Conservation (phyloP, 768 basidiomycete species). For the button mushroom (Agaricus bisporus) region DNA sequence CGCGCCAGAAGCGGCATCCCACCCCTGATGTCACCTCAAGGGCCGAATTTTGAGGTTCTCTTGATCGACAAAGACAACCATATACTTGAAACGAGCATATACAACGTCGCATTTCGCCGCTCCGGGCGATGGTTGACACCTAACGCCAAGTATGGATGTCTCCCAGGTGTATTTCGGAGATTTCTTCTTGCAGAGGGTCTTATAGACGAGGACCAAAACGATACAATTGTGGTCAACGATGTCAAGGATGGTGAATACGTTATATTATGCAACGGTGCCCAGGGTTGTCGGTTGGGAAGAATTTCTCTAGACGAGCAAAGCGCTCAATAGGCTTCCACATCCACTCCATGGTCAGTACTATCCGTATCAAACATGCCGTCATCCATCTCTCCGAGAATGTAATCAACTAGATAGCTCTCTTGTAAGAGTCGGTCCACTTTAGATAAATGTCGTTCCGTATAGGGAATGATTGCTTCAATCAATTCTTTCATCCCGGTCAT, state of each 20-base stretch:
- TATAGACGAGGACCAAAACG: constrained; percentile 44
- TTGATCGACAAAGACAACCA: constrained; percentile 46
- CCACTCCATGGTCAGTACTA: constrained; percentile 39
- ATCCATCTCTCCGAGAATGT: constrained; percentile 83
- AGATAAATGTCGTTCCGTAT: constrained; percentile 88
- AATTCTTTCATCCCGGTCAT: constrained; percentile 58
- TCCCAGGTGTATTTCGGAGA: constrained; percentile 65
- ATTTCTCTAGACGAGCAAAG: constrained; percentile 18
- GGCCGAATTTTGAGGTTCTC: constrained; percentile 48
- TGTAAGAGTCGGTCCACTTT: constrained; percentile 84
- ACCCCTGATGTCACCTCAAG: constrained; percentile 21
- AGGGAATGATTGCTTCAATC: constrained; percentile 83
- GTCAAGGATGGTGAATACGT: constrained; percentile 56
- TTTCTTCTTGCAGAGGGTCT: constrained; percentile 59
- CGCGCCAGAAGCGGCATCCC: constrained; percentile 49
- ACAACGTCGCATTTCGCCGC: constrained; percentile 66
- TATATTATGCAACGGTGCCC: constrained; percentile 67
- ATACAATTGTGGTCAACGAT: constrained; percentile 33
- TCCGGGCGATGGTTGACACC: constrained; percentile 62
- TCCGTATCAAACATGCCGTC: constrained; percentile 58
- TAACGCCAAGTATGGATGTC: constrained; percentile 50
- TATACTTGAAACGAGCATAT: constrained; percentile 64
- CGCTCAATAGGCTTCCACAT: constrained; percentile 24
- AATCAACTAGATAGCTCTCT: constrained; percentile 95
- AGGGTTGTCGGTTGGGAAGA: constrained; percentile 59